phyloP scores from a whole-genome alignment of 2,329 filamentous ascomycete species.

The Geosmithia flava region DNA sequence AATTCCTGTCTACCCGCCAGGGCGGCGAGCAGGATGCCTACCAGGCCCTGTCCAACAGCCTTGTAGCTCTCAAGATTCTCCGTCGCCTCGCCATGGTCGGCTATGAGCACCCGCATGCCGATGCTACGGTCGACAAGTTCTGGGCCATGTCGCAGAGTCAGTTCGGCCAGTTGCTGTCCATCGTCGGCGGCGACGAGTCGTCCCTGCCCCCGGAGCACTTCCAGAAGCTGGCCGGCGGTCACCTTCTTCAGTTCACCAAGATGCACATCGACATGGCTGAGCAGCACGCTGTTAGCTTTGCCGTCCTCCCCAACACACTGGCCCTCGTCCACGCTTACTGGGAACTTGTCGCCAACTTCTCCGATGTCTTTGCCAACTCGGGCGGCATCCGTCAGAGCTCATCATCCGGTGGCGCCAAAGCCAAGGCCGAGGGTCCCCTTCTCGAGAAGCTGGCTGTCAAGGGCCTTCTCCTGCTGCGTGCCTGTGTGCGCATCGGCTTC shows the following conservation, averaged over 20 bases:
- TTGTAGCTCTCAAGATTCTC: slow-evolving; percentile 67
- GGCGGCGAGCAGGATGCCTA: slow-evolving; percentile 47
- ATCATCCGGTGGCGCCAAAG: slow-evolving; percentile 25
- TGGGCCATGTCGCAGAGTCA: slow-evolving; percentile 72
- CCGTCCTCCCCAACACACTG: slow-evolving; percentile 67
- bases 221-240: slow-evolving; percentile 62
- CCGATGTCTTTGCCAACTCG: slow-evolving; percentile 57
- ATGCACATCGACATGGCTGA: slow-evolving; percentile 79
- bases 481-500: slow-evolving; percentile 77
- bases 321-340: slow-evolving; percentile 74
- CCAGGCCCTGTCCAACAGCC: slow-evolving; percentile 61
- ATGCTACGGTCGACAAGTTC: slow-evolving; percentile 62
- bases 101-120: slow-evolving; percentile 74
- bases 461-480: slow-evolving; percentile 68
- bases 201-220: slow-evolving; percentile 39
- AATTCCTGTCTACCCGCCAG: slow-evolving; percentile 42
- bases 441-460: slow-evolving; percentile 73
- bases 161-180: slow-evolving; percentile 61
- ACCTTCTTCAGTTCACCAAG: slow-evolving; percentile 83
- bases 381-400: slow-evolving; percentile 38
- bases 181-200: slow-evolving; percentile 37
- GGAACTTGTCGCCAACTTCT: slow-evolving; percentile 65
- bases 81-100: slow-evolving; percentile 69
- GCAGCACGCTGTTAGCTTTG: slow-evolving; percentile 70
- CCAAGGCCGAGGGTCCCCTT: slow-evolving; percentile 47